These are phyloP conservation scores for Hymenotorrendiella dingleyae DNA, from an alignment of 2,329 filamentous ascomycete genomes.

Conservation along the genomic window DNA sequence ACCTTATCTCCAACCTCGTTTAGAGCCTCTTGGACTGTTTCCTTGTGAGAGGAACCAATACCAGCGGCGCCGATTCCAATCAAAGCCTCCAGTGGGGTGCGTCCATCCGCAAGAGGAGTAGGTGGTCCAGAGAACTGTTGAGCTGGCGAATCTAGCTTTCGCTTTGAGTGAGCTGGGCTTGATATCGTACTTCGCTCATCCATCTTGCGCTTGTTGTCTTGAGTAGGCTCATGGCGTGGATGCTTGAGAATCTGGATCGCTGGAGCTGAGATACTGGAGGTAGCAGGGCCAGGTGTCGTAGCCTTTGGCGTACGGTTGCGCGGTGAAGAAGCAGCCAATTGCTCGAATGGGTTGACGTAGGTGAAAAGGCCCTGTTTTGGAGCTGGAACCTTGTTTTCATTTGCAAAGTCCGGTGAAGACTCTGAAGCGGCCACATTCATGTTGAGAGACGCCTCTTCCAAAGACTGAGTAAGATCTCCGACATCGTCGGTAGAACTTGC, in stretches of 20 bases:
- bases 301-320: conserved; percentile 50
- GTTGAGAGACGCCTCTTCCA: conserved; percentile 39
- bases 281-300: conserved; percentile 34
- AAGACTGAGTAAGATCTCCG: conserved; percentile 36
- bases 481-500: conserved; percentile 28
- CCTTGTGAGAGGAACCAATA: conserved; percentile 36
- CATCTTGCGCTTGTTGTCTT: conserved; percentile 28
- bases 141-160: conserved; percentile 24
- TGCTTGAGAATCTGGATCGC: conserved; percentile 30
- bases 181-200: conserved; percentile 21
- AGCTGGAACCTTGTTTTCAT: conserved; percentile 18
- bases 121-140: conserved; percentile 21
- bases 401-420: conserved; percentile 14
- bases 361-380: conserved; percentile 46
- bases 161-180: conserved; percentile 25
- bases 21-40: conserved; percentile 67
- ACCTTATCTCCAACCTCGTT: conserved; percentile 57
- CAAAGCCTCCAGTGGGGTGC: conserved; percentile 34
- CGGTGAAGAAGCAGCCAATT: conserved; percentile 60
- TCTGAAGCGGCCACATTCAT: conserved; percentile 29
- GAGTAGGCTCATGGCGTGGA: conserved; percentile 22
- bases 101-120: conserved; percentile 26
- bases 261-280: conserved; percentile 21
- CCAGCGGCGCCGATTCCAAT: conserved; percentile 23
- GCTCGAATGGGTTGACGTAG: conserved; percentile 68